These are phyloP conservation scores for Thielaviopsis euricoi DNA, from an alignment of 2,329 filamentous ascomycete species.

Conservation along the genomic window DNA sequence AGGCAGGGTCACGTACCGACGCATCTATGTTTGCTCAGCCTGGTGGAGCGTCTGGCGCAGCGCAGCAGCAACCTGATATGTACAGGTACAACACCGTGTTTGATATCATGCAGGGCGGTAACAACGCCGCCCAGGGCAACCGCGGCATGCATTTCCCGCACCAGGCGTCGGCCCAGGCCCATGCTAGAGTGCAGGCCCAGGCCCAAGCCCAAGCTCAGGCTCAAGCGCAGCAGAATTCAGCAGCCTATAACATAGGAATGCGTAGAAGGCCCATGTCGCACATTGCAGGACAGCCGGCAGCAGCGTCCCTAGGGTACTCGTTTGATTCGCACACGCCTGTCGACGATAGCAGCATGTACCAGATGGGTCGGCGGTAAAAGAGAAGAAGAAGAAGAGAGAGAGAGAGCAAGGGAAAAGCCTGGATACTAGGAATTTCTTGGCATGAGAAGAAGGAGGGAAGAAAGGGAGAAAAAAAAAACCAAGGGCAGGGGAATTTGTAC, in stretches of 20 bases:
- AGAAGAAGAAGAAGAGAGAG: background rate
- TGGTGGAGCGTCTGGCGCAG: background rate
- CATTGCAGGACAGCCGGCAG: background rate
- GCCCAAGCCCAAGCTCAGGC: background rate
- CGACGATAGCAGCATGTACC: slow-evolving; percentile 2
- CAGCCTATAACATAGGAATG: background rate
- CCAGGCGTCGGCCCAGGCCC: slow-evolving; percentile 1
- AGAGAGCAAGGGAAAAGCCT: background rate
- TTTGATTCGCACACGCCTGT: slow-evolving; percentile 4
- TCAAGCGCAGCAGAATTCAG: slow-evolving; percentile 3
- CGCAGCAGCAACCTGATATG: background rate
- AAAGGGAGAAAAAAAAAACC: background rate
- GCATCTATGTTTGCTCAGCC: slow-evolving; percentile 2
- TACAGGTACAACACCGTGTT: background rate
- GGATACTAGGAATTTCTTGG: background rate
- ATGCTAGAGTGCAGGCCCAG: slow-evolving; percentile 1
- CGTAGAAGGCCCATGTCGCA: background rate
- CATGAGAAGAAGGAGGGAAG: too few species aligned
- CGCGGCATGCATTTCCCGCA: slow-evolving; percentile 6
- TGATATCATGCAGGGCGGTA: background rate
- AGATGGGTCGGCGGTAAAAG: background rate
- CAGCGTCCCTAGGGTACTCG: background rate
- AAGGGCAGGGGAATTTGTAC: background rate
- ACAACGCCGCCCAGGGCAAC: background rate
- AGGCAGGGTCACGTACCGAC: background rate